Evolutionary conservation across 208 protist species (phyloP), one percentile per base, ranked within the genome.

Genomic region (Leishmania braziliensis): DNA sequence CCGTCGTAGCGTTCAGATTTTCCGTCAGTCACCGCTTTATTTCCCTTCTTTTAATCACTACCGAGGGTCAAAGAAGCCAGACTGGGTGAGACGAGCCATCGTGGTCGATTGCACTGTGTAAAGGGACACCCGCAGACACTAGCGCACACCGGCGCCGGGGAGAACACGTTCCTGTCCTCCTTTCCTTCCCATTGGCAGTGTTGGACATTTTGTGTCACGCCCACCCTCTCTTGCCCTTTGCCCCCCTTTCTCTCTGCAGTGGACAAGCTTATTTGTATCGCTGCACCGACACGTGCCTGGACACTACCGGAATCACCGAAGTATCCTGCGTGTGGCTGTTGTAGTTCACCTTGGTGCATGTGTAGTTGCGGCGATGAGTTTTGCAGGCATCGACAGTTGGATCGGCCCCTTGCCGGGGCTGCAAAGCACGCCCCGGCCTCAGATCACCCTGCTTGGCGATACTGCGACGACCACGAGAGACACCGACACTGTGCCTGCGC

Each of bases 401-500:
- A 53, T 85, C 4, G 77, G 79, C 43, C 70, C 83, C 46, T 48
- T 84, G 5, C 83, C 69, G 23, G 78, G 78, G 12, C 62, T 51
- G 29, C 75, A 53, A 46, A 78, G 50, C 75, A 75, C 74, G 12
- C 79, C 82, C 43, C 66, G 53, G n/a, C 79, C 78, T 12, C 83
- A 66, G 43, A 80, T 94, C 54, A 86, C 75, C n/a, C 66, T 94
- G 39, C 78, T 94, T 0, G 81, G 88, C 3, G 74, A 69, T 6
- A 87, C 91, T 12, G 33, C 89, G 3, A 84, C 88, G 82, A 82
- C 88, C 65, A 88, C 75, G 14, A 72, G 70, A 6, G 86, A 77
- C 60, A 91, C 81, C 63, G 89, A 93, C 82, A 79, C 86, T 2
- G 75, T 92, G 53, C 86, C 89, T 0, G 85, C 90, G 46, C 90